Base-by-base conservation (phyloP, 306 rosid genomes). In the Acmispon strigosus region DNA sequence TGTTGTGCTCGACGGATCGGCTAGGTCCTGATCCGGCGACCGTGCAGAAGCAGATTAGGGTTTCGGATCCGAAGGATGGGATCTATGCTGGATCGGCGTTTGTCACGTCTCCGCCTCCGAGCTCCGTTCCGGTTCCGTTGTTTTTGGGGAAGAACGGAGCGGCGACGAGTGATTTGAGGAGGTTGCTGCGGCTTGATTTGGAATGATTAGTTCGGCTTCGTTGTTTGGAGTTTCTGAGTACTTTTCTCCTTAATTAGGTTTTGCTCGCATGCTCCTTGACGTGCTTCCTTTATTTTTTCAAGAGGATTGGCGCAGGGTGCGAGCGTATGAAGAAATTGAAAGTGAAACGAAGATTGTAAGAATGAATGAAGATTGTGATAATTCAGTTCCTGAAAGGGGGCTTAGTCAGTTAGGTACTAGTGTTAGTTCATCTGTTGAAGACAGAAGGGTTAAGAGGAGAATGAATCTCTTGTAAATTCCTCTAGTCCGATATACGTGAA, bases 261-360 rank as follows among this genome's bases (percentile, higher is more conserved):
- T 67, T 69, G 85, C 59, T 79, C 76, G 80, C 42, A n/a, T 54
- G 48, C 66, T 61, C 85, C 68, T 84, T 75, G 68, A 13, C 78
- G 71, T 34, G 84, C 86, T 76, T 84, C 92, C 96, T 81, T 85
- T 85, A 89, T 87, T 89, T 91, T 91, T 84, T 81, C 89, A 87
- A 75, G 91, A 84, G 96, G 97, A 84, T 66, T 73, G 66, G 43
- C 67, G 69, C 59, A 53, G 84, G 75, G 81, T 44, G 50, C 74
- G 74, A 56, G 64, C 82, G 39, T 36, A 43, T 73, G 62, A 78
- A 41, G 51, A 65, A 80, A 12, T 10, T 20, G 24, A 52, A 63
- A 50, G 66, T 37, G 16, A 73, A 58, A 43, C 24, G 10, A 70
- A 52, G 62, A 20, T 48, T 15, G 5, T 70, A 50, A 70, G 17